Base-by-base conservation (phyloP, 371 early-diverging fungal genomes). In the Globomyces sp. region DNA sequence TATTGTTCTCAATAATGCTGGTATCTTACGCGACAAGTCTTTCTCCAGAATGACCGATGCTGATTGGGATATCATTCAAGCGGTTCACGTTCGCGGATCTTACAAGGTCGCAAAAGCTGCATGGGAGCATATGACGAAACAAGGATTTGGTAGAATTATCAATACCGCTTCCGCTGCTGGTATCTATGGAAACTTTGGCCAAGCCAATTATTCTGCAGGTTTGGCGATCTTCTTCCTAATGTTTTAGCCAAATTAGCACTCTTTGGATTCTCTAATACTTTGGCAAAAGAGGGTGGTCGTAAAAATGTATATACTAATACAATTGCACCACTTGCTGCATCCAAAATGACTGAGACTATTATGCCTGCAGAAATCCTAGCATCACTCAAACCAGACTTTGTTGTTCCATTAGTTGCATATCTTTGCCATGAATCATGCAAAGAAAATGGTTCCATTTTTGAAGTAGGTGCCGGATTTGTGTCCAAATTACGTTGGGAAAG, bases 261-360 rank as follows among this genome's bases (percentile, higher is more conserved):
- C 49, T 89, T 91, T 68, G 91, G 93, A 49, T 90, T 99, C 74
- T 86, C 92, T 68, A 80, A 85, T 71, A 90, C 98, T 24, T 82
- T 99, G 66, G 98, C 99, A 37, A 84, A 86, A 51, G 99, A 99
- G 80, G 99, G 99, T 66, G 90, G 80, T 57, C 93, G 90, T 80
- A 89, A 96, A 79, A 94, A 95, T 74, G 92, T 98, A 47, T 85
- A 85, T 71, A 75, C 77, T 78, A 99, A 99, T 82, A 90, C 92
- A 63, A 94, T 99, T 79, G 98, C 98, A 10, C 99, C 99, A 61
- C 87, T 96, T 77, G 98, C 99, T 59, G 98, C 95, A 39, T 94
- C 95, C 43, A 85, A 95, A 68, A 95, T 99, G 94, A 97, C 97
- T n/a, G 98, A 94, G 72, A 92, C 95, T 53, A 87, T 96, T 63